Percentiles rank a stretch among this genome's conserved stretches.
Evolutionary conservation across 2,329 filamentous ascomycete species (phyloP).

Genomic region (Teratosphaeria epicoccoides): DNA sequence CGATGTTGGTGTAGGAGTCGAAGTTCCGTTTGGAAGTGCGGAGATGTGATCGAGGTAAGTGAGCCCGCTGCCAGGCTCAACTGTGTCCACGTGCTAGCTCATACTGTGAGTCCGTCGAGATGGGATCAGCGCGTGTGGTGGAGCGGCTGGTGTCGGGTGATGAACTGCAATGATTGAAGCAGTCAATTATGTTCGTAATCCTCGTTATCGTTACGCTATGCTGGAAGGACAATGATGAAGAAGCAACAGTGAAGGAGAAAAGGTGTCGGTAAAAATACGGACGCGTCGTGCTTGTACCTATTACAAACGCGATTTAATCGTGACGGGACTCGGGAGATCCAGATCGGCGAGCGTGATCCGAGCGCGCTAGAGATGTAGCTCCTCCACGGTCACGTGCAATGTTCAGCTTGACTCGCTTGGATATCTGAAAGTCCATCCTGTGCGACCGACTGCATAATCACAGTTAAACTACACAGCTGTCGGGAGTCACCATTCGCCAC

Average conservation of each 20-base stretch:
- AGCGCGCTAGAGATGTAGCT: neutral
- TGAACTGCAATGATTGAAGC: neutral
- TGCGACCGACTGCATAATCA: neutral
- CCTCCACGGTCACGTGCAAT: neutral
- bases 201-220: neutral
- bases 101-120: slow-evolving; percentile 2
- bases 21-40: slow-evolving; percentile 4
- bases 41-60: slow-evolving; percentile 5
- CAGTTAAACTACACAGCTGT: neutral
- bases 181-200: neutral
- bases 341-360: neutral
- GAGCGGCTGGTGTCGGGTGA: neutral
- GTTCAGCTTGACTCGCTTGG: neutral
- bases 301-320: neutral
- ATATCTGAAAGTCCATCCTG: neutral
- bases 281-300: neutral
- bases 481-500: neutral
- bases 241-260: neutral
- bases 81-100: slow-evolving; percentile 7
- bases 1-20: slow-evolving; percentile 13
- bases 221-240: neutral
- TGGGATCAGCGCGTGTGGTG: no score
- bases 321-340: neutral
- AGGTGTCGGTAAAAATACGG: neutral
- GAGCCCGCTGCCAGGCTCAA: slow-evolving; percentile 5